Base-by-base conservation (phyloP, 768 basidiomycete species). In the Lactarius indigo region DNA sequence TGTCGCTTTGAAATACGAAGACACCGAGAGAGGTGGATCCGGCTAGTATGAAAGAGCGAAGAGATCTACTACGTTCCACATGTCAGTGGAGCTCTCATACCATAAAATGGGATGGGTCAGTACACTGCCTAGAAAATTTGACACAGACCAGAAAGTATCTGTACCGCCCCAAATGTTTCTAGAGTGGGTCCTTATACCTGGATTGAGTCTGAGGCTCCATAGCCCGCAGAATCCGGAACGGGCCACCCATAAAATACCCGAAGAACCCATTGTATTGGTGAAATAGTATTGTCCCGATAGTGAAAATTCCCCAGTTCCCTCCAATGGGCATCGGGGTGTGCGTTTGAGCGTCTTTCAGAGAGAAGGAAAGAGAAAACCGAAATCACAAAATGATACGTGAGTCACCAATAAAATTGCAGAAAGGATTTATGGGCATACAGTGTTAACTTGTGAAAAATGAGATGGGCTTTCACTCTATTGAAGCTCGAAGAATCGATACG, bases 31-130 rank as follows among this genome's bases (percentile, higher is more conserved):
- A 1, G 70, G 68, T 15, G 62, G 42, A 57, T 61, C 35, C 47
- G 23, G 31, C 41, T 64, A 59, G 68, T 71, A 42, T 66, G 64
- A 2, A 64, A 59, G 3, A 71, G 61, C 65, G 65, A 69, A 23
- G 68, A 64, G 35, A 56, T 30, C 64, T 64, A 70, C n/a, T 70
- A 68, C 12, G 66, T 61, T 66, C 35, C 35, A 35, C 10, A 35
- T 35, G 35, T 12, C 35, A 12, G 35, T 35, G 35, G 35, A 12
- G 35, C 59, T 30, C 35, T 54, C 5, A 47, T 55, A 60, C 44
- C 63, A 64, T 18, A 4, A 50, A 12, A 23, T 26, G 12, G 57
- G 55, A 33, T 59, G 63, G 59, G 63, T 41, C 56, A 44, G 57
- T 42, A 31, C 39, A 50, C 28, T 23, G 50, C 55, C 47, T 52